Base-by-base conservation (phyloP, 495 filamentous ascomycete species). In the Evernia prunastri region DNA sequence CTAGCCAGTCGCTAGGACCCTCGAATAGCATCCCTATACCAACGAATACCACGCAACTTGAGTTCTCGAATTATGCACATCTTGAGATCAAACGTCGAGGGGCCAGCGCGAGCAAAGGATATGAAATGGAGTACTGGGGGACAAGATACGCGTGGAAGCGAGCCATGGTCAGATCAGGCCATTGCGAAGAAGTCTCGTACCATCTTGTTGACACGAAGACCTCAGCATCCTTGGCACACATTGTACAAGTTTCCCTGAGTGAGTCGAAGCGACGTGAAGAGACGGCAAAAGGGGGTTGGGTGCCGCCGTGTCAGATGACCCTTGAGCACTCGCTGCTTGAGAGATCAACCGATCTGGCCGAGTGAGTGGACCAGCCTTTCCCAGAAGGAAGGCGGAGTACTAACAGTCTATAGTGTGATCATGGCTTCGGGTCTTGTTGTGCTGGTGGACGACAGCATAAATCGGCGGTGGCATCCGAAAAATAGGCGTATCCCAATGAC, bases 31-130 rank as follows among this genome's bases (percentile, higher is more conserved):
- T 67, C 3, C 53, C 60, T 20, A 54, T 66, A 17, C 70, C 67
- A 43, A 87, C 84, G 57, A 93, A 96, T 70, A 88, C 81, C 47
- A 88, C 89, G 67, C 88, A 90, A 72, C 82, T 98, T 40, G 93
- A 97, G 70, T 98, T 96, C 73, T 94, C 91, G 62, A 98, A 98
- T 76, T 98, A 98, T 72, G 94, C 94, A 13, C 91, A 94, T 70
- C 86, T 97, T 36, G 89, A 96, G 66, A 77, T 98, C 61, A 85
- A 81, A 66, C 82, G 91, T 42, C 82, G 84, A 51, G 89, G 90
- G 13, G 76, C 82, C 35, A 89, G 86, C 67, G 77, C 82, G 36
- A 81, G 81, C 60, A 95, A 91, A 75, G 85, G 85, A 65, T 96
- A 96, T 73, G 89, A 92, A 61, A 95, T 90, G 67, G 89, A 95